Evolutionary conservation across 768 basidiomycete species (phyloP), one percentile per base, ranked within the genome.

Genomic region (Suillus brevipes): DNA sequence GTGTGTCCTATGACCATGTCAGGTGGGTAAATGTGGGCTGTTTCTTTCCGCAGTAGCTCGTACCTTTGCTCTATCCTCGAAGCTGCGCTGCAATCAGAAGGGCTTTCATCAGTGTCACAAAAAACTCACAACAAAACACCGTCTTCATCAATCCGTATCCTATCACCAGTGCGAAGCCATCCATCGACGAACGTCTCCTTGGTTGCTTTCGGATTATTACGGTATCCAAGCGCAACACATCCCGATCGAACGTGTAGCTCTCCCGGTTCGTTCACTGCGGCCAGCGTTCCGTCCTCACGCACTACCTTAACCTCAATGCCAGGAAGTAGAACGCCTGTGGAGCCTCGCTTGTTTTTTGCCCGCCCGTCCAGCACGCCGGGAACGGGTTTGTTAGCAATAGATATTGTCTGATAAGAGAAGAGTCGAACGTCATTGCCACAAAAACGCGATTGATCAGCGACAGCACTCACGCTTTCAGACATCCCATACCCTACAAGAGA

Each of bases 161-260:
- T 79, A 73, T 94, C 92, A 3, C 92, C 92, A 0, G 90, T 93
- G 61, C 79, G 80, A 31, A 94, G 68, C 92, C 92, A 94, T 23
- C 91, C 90, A 53, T 84, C 80, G 14, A 63, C 68, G 70, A 93
- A 94, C 1, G 90, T 88, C 68, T 86, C 85, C 59, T 78, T 77
- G 31, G 85, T 91, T 0, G 90, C 88, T 65, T 84, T 80, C 59
- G 85, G 83, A 71, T 93, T 89, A 53, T 87, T 85, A 85, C 85
- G 89, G 73, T 94, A 94, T 0, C 92, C 92, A 0, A 85, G 71
- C 0, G 85, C 83, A 36, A 91, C 73, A 66, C 85, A 89, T 0
- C 64, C 72, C 18, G 88, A 83, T 43, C 78, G 80, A 10, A 92
- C 70, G 78, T 83, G 87, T 6, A 93, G 75, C 67, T 94, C 90